Evolutionary conservation across 768 basidiomycete species (phyloP).

Genomic region (Naganishia friedmannii): DNA sequence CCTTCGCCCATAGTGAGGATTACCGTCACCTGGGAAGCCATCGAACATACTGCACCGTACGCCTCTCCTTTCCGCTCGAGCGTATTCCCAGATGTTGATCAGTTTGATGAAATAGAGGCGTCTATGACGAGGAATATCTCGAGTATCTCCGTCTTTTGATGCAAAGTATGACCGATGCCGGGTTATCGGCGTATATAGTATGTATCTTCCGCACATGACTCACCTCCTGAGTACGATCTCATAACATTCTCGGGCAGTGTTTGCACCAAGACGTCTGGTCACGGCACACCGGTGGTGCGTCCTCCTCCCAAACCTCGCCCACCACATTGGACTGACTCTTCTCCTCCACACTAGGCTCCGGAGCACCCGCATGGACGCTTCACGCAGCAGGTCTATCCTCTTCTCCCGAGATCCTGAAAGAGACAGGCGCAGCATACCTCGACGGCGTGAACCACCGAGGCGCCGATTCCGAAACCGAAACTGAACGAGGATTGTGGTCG

Average conservation of each 20-base stretch:
- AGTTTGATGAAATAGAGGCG: constrained; percentile 58
- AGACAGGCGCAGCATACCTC: constrained; percentile 82
- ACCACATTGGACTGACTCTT: not conserved
- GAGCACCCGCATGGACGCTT: constrained; percentile 94
- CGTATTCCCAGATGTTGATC: too few species aligned
- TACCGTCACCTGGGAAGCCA: constrained; percentile 92
- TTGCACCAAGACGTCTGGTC: constrained; percentile 97
- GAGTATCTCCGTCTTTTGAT: constrained; percentile 67
- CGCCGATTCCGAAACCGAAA: constrained; percentile 57
- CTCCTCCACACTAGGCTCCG: constrained; percentile 56
- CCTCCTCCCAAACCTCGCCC: constrained; percentile 1
- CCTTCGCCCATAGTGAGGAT: constrained; percentile 65
- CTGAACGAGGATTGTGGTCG: constrained; percentile 83
- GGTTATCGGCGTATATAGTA: constrained; percentile 47
- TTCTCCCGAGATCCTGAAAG: constrained; percentile 63
- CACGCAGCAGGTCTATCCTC: constrained; percentile 66
- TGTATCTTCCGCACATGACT: constrained; percentile 56
- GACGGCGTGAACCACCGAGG: constrained; percentile 71
- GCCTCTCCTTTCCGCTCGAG: constrained; percentile 50
- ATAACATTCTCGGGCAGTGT: constrained; percentile 55
- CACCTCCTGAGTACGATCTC: constrained; percentile 62
- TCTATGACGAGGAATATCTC: constrained; percentile 83
- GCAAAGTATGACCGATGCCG: constrained; percentile 43
- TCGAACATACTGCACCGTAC: constrained; percentile 89
- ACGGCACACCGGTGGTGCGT: constrained; percentile 75